Conservation (phyloP, 495 filamentous ascomycete species). For the Trypethelium eluteriae region DNA sequence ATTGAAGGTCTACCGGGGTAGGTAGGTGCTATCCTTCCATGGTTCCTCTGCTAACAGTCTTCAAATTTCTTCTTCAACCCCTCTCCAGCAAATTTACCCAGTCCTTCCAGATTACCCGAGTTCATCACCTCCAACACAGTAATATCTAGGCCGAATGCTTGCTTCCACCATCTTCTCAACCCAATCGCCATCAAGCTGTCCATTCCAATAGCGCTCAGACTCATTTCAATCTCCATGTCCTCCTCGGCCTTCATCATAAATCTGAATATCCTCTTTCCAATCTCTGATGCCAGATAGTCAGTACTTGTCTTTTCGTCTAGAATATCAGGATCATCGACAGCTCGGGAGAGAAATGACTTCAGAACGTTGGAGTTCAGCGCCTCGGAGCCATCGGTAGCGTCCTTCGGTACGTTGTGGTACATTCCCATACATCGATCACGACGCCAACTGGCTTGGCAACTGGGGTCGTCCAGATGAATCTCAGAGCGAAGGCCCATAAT, state of each 20-base stretch:
- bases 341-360: conserved; percentile 22
- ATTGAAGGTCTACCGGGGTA: too few species aligned
- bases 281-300: conserved; percentile 27
- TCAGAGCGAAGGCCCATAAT: conserved; percentile 35
- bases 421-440: conserved; percentile 36
- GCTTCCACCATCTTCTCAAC: conserved; percentile 42
- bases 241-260: conserved; percentile 39
- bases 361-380: conserved; percentile 23
- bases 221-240: conserved; percentile 35
- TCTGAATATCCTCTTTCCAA: conserved; percentile 32
- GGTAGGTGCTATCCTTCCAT: too few species aligned
- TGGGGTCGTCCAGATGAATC: conserved; percentile 30
- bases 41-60: too few species aligned
- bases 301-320: conserved; percentile 20
- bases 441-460: conserved; percentile 31
- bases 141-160: conserved; percentile 32
- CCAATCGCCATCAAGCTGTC: conserved; percentile 46
- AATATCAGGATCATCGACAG: conserved; percentile 17
- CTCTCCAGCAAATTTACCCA: conserved; percentile 29
- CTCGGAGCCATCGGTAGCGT: background rate
- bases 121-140: conserved; percentile 39
- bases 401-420: conserved; percentile 31
- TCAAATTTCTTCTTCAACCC: conserved; percentile 10
- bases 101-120: conserved; percentile 26
- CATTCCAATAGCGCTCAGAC: conserved; percentile 30